A percentile compares a stretch with the other conserved stretches of the same genome.
Evolutionary conservation across 1,139 yeast species (phyloP).

Genomic region (Hyphopichia burtonii): DNA sequence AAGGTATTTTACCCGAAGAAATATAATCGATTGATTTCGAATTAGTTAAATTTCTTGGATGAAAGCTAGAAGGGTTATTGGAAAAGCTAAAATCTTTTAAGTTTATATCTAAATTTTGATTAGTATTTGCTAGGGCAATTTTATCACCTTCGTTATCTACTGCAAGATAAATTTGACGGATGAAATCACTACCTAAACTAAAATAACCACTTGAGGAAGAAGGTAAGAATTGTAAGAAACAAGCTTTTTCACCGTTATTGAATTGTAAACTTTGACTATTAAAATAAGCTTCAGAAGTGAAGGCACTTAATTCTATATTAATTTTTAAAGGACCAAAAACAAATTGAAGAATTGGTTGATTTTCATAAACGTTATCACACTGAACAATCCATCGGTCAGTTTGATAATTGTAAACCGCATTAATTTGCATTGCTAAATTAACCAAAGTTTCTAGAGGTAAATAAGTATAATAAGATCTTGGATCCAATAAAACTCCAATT

Average conservation of each 20-base stretch:
- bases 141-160: conserved; percentile 61
- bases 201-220: conserved; percentile 51
- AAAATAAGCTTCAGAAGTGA: conserved; percentile 43
- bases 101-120: conserved; percentile 11
- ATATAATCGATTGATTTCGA: conserved; percentile 24
- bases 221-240: conserved; percentile 58
- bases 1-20: conserved; percentile 35
- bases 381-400: conserved; percentile 63
- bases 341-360: conserved; percentile 55
- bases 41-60: not conserved
- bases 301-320: conserved; percentile 50
- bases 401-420: conserved; percentile 60
- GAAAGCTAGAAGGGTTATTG: not conserved
- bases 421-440: conserved; percentile 69
- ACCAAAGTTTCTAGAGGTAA: conserved; percentile 62
- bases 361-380: conserved; percentile 44
- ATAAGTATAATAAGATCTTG: conserved; percentile 51
- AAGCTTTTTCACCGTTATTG: conserved; percentile 57
- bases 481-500: conserved; percentile 62
- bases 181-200: conserved; percentile 61
- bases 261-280: conserved; percentile 40
- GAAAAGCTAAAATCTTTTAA: conserved; percentile 5
- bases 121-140: conserved; percentile 48
- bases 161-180: conserved; percentile 58
- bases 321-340: conserved; percentile 53